A percentile compares a stretch with the other conserved stretches of the same genome.
phyloP scores from a whole-genome alignment of 2,329 filamentous ascomycete genomes.

The Cladosporium sp. region DNA sequence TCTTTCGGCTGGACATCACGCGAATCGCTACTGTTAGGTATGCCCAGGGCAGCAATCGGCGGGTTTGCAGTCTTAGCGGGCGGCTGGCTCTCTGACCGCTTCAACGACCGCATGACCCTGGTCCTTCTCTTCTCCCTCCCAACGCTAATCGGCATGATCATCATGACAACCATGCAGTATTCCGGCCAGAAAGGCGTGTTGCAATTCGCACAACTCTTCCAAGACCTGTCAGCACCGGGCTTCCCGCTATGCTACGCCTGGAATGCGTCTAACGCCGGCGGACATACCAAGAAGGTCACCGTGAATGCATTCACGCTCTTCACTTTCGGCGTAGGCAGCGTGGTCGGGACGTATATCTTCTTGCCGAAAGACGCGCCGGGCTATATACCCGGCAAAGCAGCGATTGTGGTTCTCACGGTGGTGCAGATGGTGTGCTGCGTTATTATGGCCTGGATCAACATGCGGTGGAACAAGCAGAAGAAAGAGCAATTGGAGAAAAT shows the following conservation, averaged over 20 bases:
- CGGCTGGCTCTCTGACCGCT: conserved; percentile 36
- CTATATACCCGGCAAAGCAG: conserved; percentile 25
- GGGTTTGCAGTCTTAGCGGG: conserved; percentile 24
- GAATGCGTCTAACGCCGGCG: conserved; percentile 45
- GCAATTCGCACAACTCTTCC: conserved; percentile 22
- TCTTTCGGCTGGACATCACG: conserved; percentile 27
- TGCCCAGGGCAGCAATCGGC: conserved; percentile 23
- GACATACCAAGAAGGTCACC: conserved; percentile 49
- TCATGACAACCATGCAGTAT: conserved; percentile 36
- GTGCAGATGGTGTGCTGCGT: conserved; percentile 27
- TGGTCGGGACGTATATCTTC: conserved; percentile 44
- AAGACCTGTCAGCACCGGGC: conserved; percentile 21
- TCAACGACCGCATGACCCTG: conserved; percentile 38
- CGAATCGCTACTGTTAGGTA: conserved; percentile 29
- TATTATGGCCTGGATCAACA: conserved; percentile 31
- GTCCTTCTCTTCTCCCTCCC: conserved; percentile 44
- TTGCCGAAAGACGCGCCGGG: conserved; percentile 39
- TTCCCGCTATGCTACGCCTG: conserved; percentile 40
- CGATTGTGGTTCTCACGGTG: conserved; percentile 19
- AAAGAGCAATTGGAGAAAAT: conserved; percentile 23
- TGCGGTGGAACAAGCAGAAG: conserved; percentile 25
- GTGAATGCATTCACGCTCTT: conserved; percentile 45
- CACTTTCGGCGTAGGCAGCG: conserved; percentile 41
- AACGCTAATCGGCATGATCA: conserved; percentile 42
- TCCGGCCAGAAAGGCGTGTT: conserved; percentile 32